Base-by-base conservation (phyloP, 495 filamentous ascomycete genomes). In the Penicillium salamii region DNA sequence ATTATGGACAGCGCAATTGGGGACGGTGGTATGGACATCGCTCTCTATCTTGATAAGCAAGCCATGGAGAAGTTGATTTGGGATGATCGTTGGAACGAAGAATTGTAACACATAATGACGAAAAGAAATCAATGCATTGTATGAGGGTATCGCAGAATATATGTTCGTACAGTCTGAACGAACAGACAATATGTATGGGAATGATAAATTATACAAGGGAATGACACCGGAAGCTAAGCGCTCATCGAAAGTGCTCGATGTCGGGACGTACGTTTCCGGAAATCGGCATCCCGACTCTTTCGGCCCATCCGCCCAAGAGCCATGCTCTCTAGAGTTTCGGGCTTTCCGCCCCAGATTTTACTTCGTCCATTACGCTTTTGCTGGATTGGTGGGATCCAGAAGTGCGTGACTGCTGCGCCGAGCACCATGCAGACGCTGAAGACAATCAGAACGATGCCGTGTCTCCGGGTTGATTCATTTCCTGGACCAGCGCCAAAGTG, bases 381-480 rank as follows among this genome's bases (percentile, higher is more conserved):
- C 46, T 72, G 70, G 12, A 71, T 50, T 1, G 68, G 50, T 7
- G 74, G 74, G 33, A 77, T 72, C 65, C 65, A 75, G 50, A 70
- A 66, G 51, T 74, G 70, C 17, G 75, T 76, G 3, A 76, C 65
- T 2, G 43, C 56, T 2, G 71, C 71, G 7, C 75, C 75, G n/a
- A 75, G 21, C 7, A 77, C 50, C 75, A 78, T 78, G 20, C 70
- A 75, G 6, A 55, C 68, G 44, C 67, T 68, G 47, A 78, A 76
- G 34, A 78, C 63, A 28, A 74, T 68, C 35, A 75, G 55, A 35
- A 76, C 66, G 52, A 65, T 70, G 41, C 72, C 71, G 50, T 75
- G 69, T 28, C 64, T 71, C 34, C 59, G 55, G 15, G 66, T 73
- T 13, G 62, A 62, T 11, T 56, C 43, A n/a, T 58, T 39, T n/a